Percentiles rank a stretch among this genome's conserved stretches.
These are phyloP conservation scores for Leucocoprinus sp. DNA, from an alignment of 768 basidiomycete genomes.

Conservation along the genomic window DNA sequence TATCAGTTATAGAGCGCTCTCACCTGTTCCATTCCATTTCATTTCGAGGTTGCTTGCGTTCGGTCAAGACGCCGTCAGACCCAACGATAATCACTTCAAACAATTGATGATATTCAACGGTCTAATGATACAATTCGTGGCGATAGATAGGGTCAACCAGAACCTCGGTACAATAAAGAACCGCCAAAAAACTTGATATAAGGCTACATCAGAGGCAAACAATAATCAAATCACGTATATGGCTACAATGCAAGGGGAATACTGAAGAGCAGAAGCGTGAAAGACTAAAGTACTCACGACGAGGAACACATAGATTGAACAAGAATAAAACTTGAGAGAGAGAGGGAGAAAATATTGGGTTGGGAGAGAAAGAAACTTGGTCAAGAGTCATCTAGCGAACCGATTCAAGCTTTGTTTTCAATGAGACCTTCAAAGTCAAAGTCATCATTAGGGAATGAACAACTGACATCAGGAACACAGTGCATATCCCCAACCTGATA, in stretches of 20 bases:
- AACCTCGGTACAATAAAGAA: conserved; percentile 3
- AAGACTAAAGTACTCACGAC: not conserved
- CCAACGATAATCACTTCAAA: too few species aligned
- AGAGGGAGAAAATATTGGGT: not conserved
- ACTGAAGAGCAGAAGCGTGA: not conserved
- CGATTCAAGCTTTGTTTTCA: conserved; percentile 7
- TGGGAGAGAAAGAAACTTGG: not conserved
- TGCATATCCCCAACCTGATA: not conserved
- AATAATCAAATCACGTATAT: conserved; percentile 5
- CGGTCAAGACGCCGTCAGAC: too few species aligned
- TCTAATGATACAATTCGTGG: conserved; percentile 4
- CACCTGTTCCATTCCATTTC: too few species aligned
- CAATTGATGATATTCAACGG: conserved; percentile 2
- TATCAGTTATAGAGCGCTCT: too few species aligned
- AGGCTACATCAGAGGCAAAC: conserved; percentile 8
- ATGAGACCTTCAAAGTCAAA: conserved; percentile 8
- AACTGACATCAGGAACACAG: not conserved
- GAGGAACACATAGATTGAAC: not conserved
- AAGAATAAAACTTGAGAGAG: not conserved
- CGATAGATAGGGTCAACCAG: not conserved
- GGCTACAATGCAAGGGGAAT: conserved; percentile 8
- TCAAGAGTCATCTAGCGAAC: not conserved
- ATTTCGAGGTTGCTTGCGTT: too few species aligned
- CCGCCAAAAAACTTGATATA: not conserved
- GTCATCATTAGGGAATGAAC: not conserved